phyloP scores from a whole-genome alignment of 179 eudicot species.

The Amaranthus tricolor region DNA sequence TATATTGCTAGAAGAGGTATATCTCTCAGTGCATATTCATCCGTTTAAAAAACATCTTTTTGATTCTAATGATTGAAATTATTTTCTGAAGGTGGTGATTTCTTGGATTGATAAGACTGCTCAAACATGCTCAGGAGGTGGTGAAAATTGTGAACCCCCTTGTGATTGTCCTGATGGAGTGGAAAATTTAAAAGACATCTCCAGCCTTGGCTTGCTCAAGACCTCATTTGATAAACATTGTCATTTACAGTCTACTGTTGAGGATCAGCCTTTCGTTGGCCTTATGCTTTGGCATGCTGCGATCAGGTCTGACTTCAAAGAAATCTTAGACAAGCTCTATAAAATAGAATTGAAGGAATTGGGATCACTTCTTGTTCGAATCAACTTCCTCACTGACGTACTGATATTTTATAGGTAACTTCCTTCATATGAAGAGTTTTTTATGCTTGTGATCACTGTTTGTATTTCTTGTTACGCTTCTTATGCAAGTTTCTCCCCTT shows the following conservation, averaged over 20 bases:
- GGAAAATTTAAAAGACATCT: slow-evolving; percentile 31
- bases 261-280: slow-evolving; percentile 45
- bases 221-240: slow-evolving; percentile 25
- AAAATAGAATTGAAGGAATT: slow-evolving; percentile 40
- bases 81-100: slow-evolving; percentile 53
- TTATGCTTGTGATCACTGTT: background rate
- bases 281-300: slow-evolving; percentile 70
- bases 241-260: slow-evolving; percentile 20
- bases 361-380: slow-evolving; percentile 41
- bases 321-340: slow-evolving; percentile 49
- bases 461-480: background rate
- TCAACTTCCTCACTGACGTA: slow-evolving; percentile 68
- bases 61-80: slow-evolving; percentile 22
- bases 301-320: slow-evolving; percentile 52
- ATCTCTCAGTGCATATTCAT: slow-evolving; percentile 11
- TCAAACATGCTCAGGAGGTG: slow-evolving; percentile 27
- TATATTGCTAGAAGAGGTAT: slow-evolving; percentile 62
- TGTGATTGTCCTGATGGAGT: slow-evolving; percentile 31
- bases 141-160: slow-evolving; percentile 29
- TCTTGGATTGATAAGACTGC: slow-evolving; percentile 59
- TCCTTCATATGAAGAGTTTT: slow-evolving; percentile 14
- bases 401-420: slow-evolving; percentile 70
- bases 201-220: slow-evolving; percentile 26
- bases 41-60: slow-evolving; percentile 17
- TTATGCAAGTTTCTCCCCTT: slow-evolving; percentile 4